Percentiles rank a stretch among this genome's conserved stretches.
These are phyloP conservation scores for Marsdenia floribunda DNA, from an alignment of 257 asterid species.

Conservation along the genomic window DNA sequence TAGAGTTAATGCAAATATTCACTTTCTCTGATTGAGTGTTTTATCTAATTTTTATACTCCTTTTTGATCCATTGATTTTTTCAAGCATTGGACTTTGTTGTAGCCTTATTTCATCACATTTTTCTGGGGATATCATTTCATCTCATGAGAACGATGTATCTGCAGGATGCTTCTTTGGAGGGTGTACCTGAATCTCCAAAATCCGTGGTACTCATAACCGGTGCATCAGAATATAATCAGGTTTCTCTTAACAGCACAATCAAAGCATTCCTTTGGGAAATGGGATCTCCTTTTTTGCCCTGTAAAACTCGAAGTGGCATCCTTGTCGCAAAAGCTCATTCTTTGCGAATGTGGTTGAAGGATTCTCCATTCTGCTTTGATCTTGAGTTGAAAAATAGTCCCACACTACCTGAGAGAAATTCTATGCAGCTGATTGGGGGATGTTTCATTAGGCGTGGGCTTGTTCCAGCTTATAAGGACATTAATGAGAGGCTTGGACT, in stretches of 20 bases:
- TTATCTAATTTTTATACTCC: not conserved
- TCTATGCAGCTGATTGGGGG: conserved; percentile 89
- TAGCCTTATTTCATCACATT: not conserved
- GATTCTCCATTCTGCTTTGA: conserved; percentile 92
- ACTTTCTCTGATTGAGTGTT: not conserved
- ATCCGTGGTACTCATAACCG: conserved; percentile 81
- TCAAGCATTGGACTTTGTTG: not conserved
- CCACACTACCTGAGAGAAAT: conserved; percentile 51
- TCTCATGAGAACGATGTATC: conserved; percentile 14
- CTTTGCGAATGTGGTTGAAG: conserved; percentile 82
- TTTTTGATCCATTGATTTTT: not conserved
- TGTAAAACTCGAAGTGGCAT: conserved; percentile 72
- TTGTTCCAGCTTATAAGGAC: conserved; percentile 85
- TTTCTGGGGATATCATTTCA: not conserved
- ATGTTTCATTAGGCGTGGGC: conserved; percentile 82
- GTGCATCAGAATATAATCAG: conserved; percentile 73
- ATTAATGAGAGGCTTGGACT: conserved; percentile 74
- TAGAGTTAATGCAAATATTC: not conserved
- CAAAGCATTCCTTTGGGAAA: conserved; percentile 91
- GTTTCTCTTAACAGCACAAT: conserved; percentile 73
- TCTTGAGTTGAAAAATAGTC: conserved; percentile 77
- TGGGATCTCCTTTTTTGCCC: conserved; percentile 95
- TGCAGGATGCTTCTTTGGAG: conserved; percentile 94
- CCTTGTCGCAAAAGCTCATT: conserved; percentile 83
- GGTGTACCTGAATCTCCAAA: conserved; percentile 93